Percentiles rank a stretch among this genome's conserved stretches.
Conservation (phyloP, 768 basidiomycete genomes). For the Tephrocybe sp. region DNA sequence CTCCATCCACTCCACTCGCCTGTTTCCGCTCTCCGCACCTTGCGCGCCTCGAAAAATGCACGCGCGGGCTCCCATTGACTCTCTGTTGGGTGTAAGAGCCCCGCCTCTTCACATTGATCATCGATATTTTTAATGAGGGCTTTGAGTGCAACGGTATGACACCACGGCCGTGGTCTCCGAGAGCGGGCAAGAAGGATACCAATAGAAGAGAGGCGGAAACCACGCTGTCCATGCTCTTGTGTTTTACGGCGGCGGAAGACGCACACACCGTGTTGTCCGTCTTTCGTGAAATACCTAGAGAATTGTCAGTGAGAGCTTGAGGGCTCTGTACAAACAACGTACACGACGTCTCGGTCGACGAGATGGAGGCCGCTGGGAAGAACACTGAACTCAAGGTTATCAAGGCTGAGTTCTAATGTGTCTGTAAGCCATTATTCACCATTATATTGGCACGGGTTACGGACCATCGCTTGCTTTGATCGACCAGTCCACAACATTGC, state of each 20-base stretch:
- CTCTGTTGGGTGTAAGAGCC: constrained; percentile 48
- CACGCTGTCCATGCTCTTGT: constrained; percentile 70
- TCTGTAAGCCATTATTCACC: neutral
- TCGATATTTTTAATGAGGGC: constrained; percentile 57
- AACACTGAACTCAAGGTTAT: constrained; percentile 76
- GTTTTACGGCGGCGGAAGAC: constrained; percentile 73
- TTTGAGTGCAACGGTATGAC: constrained; percentile 66
- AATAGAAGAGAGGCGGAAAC: constrained; percentile 76
- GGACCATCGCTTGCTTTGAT: constrained; percentile 68
- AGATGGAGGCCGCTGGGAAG: constrained; percentile 82
- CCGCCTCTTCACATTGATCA: constrained; percentile 45
- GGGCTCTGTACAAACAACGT: constrained; percentile 29
- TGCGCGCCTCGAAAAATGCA: constrained; percentile 66
- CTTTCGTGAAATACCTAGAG: constrained; percentile 71
- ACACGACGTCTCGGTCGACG: constrained; percentile 81
- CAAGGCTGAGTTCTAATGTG: constrained; percentile 59
- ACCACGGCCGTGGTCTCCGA: constrained; percentile 70
- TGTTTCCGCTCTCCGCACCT: constrained; percentile 47
- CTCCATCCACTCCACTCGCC: constrained; percentile 72
- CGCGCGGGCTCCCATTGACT: constrained; percentile 64
- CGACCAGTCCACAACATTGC: constrained; percentile 80
- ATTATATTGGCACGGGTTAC: constrained; percentile 12
- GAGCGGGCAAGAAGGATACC: constrained; percentile 73
- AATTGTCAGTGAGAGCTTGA: neutral
- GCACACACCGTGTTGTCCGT: constrained; percentile 67